Evolutionary conservation across 2,329 filamentous ascomycete genomes (phyloP).

Genomic region (Trichoderma gracile): DNA sequence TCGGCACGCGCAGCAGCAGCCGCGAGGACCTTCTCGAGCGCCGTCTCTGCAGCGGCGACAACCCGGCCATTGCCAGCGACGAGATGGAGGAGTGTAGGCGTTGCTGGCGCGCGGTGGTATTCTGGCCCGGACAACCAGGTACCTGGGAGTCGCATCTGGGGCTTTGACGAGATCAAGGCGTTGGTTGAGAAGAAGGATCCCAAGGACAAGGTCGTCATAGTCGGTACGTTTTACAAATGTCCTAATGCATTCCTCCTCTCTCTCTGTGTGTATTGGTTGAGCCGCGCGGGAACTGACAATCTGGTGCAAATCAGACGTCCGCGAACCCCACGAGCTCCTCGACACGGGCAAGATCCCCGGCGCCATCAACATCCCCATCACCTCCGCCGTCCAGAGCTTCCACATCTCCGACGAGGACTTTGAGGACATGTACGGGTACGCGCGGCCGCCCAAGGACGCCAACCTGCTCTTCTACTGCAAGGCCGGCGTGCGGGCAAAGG

Average conservation of each 20-base stretch:
- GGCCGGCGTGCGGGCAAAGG: slow-evolving; percentile 77
- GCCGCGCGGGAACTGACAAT: too few species aligned
- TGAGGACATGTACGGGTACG: slow-evolving; percentile 76
- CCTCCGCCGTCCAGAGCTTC: slow-evolving; percentile 74
- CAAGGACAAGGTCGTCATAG: slow-evolving; percentile 42
- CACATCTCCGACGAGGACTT: slow-evolving; percentile 78
- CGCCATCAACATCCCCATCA: slow-evolving; percentile 80
- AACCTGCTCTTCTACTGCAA: slow-evolving; percentile 89
- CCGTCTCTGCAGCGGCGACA: background rate
- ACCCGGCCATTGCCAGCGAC: background rate
- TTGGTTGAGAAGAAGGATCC: slow-evolving; percentile 12
- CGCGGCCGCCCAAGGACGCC: slow-evolving; percentile 58
- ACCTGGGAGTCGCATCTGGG: slow-evolving; percentile 44
- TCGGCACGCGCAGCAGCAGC: background rate
- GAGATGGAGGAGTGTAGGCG: background rate
- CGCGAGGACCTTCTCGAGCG: background rate
- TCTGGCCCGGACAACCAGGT: slow-evolving; percentile 29
- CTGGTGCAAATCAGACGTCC: slow-evolving; percentile 64
- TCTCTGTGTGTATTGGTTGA: background rate
- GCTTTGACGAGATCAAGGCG: slow-evolving; percentile 41
- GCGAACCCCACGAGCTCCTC: slow-evolving; percentile 68
- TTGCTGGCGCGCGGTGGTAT: slow-evolving; percentile 31
- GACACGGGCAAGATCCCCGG: slow-evolving; percentile 73
- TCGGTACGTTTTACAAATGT: slow-evolving; percentile 44
- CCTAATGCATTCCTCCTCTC: background rate